Evolutionary conservation across 257 asterid species (phyloP).

Genomic region (Nyctanthes arbortristis): DNA sequence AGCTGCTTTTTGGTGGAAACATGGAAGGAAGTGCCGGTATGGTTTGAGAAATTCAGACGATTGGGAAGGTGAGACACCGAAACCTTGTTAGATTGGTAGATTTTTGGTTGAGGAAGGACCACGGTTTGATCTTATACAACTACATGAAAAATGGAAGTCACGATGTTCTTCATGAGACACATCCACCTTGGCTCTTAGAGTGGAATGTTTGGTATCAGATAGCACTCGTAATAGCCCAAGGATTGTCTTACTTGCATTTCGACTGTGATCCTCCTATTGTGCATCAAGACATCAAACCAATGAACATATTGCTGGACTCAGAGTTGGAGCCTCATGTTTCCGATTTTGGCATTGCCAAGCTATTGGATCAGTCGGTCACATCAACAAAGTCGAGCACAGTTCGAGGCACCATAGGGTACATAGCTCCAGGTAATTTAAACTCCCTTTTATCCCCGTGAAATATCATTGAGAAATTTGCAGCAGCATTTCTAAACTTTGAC

Average conservation of each 20-base stretch:
- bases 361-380: conserved; percentile 61
- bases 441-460: neutral
- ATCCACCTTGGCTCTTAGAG: conserved; percentile 41
- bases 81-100: conserved; percentile 67
- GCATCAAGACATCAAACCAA: conserved; percentile 77
- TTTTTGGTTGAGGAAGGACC: conserved; percentile 79
- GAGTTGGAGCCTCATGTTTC: conserved; percentile 82
- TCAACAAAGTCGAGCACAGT: conserved; percentile 39
- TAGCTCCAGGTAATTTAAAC: conserved; percentile 71
- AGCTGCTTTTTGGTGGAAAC: conserved; percentile 47
- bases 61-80: conserved; percentile 82
- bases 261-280: conserved; percentile 81
- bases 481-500: neutral
- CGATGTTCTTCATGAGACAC: conserved; percentile 54
- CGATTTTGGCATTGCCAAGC: conserved; percentile 85
- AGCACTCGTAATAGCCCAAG: conserved; percentile 81
- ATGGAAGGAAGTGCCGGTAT: conserved; percentile 55
- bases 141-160: conserved; percentile 82
- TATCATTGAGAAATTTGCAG: neutral
- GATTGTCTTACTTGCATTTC: conserved; percentile 74
- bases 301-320: conserved; percentile 70
- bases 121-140: conserved; percentile 61
- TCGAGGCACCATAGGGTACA: conserved; percentile 74
- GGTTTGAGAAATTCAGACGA: conserved; percentile 70
- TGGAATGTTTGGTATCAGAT: conserved; percentile 63